Base-by-base conservation (phyloP, 345 rosid species). In the Ailanthus altissimus region DNA sequence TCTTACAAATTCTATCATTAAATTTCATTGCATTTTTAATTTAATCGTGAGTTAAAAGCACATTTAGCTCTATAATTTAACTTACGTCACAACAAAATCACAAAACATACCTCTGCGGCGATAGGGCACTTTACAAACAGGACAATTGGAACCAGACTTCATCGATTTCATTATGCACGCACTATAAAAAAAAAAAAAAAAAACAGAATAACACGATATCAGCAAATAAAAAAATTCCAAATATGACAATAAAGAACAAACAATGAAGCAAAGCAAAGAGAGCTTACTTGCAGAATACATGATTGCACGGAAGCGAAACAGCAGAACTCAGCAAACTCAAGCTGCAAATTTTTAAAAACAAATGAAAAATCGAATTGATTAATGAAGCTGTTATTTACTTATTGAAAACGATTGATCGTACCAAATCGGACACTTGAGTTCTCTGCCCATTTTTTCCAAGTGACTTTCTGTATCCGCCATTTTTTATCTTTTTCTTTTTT, bases 401-500 rank as follows among this genome's bases (percentile, higher is more conserved):
- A 21, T 14, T 9, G 63, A 21, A 51, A 42, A 13, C 13, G 40
- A 25, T 13, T 43, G 59, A 26, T 67, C 26, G 47, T 88, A 95
- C 99, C 98, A 92, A 79, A 93, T 91, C 3, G 99, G 98, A 83
- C 98, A 96, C 80, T 93, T 91, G 85, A 93, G 92, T 81, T 93
- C 99, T 78, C 93, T 83, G 80, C 98, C 97, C 99, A 96, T 89
- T 83, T 75, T 93, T 89, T 93, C 97, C 49, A 96, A 85, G 65
- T 92, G 90, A 70, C 64, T 82, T 54, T 46, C 61, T 38, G 79
- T 82, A 73, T 90, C 97, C 69, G 76, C 93, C 99, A 96, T 93
- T 53, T 36, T 13, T 72, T 42, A 54, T 6, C 60, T 13, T 23
- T 40, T 62, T 32, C 20, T 5, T 16, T 69, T 5, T 69, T 18